A percentile compares a stretch with the other conserved stretches of the same genome.
Evolutionary conservation across 306 rosid genomes (phyloP).

Genomic region (Vigna trinervia): DNA sequence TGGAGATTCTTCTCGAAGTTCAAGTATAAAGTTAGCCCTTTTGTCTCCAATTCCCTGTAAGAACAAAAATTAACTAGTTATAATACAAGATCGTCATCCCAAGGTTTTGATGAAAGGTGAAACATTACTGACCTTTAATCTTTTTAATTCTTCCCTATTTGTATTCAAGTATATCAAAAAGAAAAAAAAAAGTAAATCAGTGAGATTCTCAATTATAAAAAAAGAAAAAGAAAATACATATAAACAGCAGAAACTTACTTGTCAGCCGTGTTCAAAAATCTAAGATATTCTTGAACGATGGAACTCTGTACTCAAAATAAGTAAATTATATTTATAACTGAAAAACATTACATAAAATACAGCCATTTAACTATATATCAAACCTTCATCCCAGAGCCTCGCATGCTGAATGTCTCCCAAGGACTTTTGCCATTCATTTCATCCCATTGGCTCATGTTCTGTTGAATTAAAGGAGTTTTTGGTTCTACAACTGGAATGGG

Average conservation of each 20-base stretch:
- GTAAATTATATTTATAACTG: background rate
- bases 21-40: constrained; percentile 73
- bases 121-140: constrained; percentile 60
- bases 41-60: constrained; percentile 92
- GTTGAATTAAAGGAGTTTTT: constrained; percentile 61
- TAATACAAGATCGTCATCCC: background rate
- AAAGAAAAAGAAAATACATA: too few species aligned
- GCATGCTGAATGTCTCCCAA: constrained; percentile 64
- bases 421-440: constrained; percentile 61
- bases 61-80: background rate
- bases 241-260: constrained; percentile 61
- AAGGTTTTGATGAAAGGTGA: background rate
- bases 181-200: constrained; percentile 5
- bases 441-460: constrained; percentile 44
- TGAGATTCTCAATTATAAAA: constrained; percentile 9
- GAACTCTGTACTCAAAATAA: constrained; percentile 59
- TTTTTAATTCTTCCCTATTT: constrained; percentile 77
- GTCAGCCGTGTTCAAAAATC: constrained; percentile 72
- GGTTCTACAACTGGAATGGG: constrained; percentile 58
- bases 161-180: background rate
- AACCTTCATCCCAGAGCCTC: constrained; percentile 77
- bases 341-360: background rate
- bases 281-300: constrained; percentile 65
- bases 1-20: constrained; percentile 78
- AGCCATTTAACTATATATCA: constrained; percentile 14